phyloP scores from a whole-genome alignment of 1,284 basidiomycete genomes.

The Farysia itapuensis region DNA sequence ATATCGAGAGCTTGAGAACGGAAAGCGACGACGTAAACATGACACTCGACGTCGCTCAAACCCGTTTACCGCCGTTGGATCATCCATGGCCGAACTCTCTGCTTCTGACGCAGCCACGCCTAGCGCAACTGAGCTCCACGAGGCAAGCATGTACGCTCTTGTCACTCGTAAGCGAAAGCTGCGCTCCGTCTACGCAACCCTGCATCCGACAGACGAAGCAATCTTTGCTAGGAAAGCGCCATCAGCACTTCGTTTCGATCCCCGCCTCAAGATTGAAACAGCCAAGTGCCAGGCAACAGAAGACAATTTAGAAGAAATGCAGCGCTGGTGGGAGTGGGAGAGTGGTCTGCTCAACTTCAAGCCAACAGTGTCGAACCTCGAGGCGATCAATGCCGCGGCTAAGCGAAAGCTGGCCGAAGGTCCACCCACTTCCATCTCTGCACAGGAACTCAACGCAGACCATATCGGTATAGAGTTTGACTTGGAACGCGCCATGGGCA shows the following conservation, averaged over 20 bases:
- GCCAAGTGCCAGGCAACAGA: conserved; percentile 28
- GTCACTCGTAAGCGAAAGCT: conserved; percentile 36
- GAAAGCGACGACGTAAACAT: conserved; percentile 26
- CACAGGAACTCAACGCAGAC: conserved; percentile 32
- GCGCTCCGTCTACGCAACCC: conserved; percentile 32
- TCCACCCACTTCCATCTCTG: conserved; percentile 17
- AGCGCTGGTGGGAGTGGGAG: conserved; percentile 41
- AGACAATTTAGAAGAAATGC: conserved; percentile 38
- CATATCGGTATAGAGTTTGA: conserved; percentile 36
- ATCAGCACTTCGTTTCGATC: conserved; percentile 20
- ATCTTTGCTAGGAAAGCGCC: conserved; percentile 40
- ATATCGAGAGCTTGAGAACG: conserved; percentile 20
- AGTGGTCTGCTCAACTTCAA: conserved; percentile 35
- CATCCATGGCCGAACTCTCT: conserved; percentile 4
- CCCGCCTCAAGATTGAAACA: conserved; percentile 30
- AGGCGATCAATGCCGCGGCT: conserved; percentile 27
- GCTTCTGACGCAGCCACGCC: conserved; percentile 6
- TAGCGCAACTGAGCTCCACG: conserved; percentile 10
- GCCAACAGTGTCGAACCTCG: conserved; percentile 33
- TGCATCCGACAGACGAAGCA: conserved; percentile 32
- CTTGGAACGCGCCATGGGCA: conserved; percentile 23
- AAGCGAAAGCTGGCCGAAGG: conserved; percentile 4
- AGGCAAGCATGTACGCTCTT: conserved; percentile 29
- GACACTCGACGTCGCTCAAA: conserved; percentile 24
- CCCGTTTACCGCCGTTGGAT: conserved; percentile 13